Conservation (phyloP, 768 basidiomycete genomes). For the Gloeostereum incarnatum region DNA sequence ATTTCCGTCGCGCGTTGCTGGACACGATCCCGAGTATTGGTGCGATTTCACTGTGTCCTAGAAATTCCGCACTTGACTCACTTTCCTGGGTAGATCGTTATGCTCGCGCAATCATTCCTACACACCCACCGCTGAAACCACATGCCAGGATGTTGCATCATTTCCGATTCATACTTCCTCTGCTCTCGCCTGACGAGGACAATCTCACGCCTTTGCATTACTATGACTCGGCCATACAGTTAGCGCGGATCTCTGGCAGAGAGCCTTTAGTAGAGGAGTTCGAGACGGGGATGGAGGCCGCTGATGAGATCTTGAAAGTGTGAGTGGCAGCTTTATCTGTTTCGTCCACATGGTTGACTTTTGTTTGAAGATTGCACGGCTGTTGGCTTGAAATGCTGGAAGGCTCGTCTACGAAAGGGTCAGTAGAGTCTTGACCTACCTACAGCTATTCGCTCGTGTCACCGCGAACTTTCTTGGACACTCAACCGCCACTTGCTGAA, state of each 20-base stretch:
- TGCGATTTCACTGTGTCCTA: constrained; percentile 19
- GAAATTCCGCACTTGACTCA: constrained; percentile 5
- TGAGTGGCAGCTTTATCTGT: constrained; percentile 19
- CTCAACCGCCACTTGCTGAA: not conserved
- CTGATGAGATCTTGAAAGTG: constrained; percentile 52
- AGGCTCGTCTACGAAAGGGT: constrained; percentile 32
- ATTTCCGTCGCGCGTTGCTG: constrained; percentile 61
- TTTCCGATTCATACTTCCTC: constrained; percentile 65
- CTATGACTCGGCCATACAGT: constrained; percentile 70
- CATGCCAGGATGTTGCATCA: constrained; percentile 74
- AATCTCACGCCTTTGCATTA: constrained; percentile 65
- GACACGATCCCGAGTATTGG: constrained; percentile 66
- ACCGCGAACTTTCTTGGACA: not conserved
- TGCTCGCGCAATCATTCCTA: constrained; percentile 65
- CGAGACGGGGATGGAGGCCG: constrained; percentile 50
- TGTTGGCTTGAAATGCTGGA: constrained; percentile 60
- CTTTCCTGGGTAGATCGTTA: constrained; percentile 39
- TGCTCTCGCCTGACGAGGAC: constrained; percentile 49
- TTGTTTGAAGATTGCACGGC: constrained; percentile 40
- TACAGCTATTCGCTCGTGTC: not conserved
- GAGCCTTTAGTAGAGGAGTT: constrained; percentile 67
- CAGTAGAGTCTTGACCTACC: constrained; percentile 11
- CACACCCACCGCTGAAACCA: constrained; percentile 59
- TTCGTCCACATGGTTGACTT: not conserved
- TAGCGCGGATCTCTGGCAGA: constrained; percentile 48